phyloP scores from a whole-genome alignment of 225 moss, liverwort and hornwort species.

The Polytrichum commune region DNA sequence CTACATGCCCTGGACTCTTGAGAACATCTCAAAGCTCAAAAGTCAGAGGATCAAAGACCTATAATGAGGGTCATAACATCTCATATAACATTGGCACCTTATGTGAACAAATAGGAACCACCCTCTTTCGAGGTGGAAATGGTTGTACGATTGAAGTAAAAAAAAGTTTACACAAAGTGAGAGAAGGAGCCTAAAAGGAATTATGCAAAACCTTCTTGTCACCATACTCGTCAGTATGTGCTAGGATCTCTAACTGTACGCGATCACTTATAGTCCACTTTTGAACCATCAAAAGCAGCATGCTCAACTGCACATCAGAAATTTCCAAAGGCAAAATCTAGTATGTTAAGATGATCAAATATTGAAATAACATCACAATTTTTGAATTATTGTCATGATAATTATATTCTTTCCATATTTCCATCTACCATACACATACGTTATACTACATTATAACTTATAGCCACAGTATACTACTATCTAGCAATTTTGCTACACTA shows the following conservation, averaged over 20 bases:
- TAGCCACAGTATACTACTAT: too few relatives aligned
- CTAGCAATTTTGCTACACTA: too few relatives aligned
- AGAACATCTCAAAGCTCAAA: too few relatives aligned
- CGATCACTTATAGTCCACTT: constrained; percentile 10
- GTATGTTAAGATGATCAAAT: neutral
- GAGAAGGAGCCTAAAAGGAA: constrained; percentile 16
- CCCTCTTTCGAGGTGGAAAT: constrained; percentile 27
- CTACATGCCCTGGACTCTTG: too few relatives aligned
- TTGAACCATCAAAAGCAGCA: constrained; percentile 24
- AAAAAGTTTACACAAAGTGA: constrained; percentile 23
- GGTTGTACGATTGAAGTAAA: constrained; percentile 13
- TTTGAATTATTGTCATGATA: neutral
- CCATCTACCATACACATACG: neutral
- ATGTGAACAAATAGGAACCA: constrained; percentile 19
- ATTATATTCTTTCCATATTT: neutral
- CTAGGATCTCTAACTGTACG: too few relatives aligned
- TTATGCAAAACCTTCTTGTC: constrained; percentile 29
- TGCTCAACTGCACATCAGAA: constrained; percentile 27
- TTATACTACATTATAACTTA: too few relatives aligned
- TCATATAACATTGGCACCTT: too few relatives aligned
- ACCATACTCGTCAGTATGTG: constrained; percentile 16
- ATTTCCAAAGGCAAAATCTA: too few relatives aligned
- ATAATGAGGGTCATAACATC: too few relatives aligned
- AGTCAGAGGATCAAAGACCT: too few relatives aligned
- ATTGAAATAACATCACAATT: constrained; percentile 2